A percentile compares a stretch with the other conserved stretches of the same genome.
Conservation (phyloP, 768 basidiomycete genomes). For the Leccinum broughii region DNA sequence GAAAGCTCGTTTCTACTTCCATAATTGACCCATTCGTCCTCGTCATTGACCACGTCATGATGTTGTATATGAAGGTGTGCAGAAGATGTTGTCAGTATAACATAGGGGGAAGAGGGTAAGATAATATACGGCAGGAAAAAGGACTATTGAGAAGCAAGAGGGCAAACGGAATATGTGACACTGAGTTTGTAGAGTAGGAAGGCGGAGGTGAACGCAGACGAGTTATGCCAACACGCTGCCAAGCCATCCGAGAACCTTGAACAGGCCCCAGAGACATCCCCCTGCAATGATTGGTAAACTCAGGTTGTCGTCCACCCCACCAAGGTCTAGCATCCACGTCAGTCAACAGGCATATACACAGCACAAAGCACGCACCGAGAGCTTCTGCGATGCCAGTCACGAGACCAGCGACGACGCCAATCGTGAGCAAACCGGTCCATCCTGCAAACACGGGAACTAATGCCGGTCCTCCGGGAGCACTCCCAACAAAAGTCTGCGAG, state of each 20-base stretch:
- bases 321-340: conserved; percentile 58
- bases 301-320: conserved; percentile 84
- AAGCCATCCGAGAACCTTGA: conserved; percentile 43
- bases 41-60: not conserved
- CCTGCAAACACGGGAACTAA: conserved; percentile 21
- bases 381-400: conserved; percentile 89
- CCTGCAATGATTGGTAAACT: conserved; percentile 89
- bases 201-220: not conserved
- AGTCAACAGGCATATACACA: conserved; percentile 6
- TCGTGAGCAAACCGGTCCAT: conserved; percentile 49
- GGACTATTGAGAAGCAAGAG: not conserved
- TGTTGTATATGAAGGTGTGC: not conserved
- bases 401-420: conserved; percentile 68
- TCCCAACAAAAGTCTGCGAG: conserved; percentile 26
- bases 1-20: not conserved
- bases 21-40: not conserved
- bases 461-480: not conserved
- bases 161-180: not conserved
- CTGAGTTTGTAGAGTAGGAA: not conserved
- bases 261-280: conserved; percentile 60
- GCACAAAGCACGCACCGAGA: conserved; percentile 56
- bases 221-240: conserved; percentile 21
- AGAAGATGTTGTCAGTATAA: not conserved
- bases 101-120: not conserved
- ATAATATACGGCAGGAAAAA: not conserved